A percentile compares a stretch with the other conserved stretches of the same genome.
phyloP scores from a whole-genome alignment of 2,329 filamentous ascomycete species.

The Fusarium acutatum region DNA sequence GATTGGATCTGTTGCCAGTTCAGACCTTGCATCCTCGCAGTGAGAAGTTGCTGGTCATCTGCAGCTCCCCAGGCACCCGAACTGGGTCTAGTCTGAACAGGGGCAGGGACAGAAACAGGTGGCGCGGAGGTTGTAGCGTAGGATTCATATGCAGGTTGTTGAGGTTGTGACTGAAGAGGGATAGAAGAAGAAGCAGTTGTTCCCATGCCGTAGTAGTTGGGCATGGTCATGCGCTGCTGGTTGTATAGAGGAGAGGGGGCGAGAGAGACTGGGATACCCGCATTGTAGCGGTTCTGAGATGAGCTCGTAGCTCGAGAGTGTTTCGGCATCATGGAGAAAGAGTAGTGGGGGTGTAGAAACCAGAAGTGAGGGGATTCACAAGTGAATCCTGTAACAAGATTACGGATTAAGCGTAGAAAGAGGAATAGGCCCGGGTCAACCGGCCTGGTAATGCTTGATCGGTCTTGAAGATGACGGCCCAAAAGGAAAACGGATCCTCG shows the following conservation, averaged over 20 bases:
- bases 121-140: slow-evolving; percentile 48
- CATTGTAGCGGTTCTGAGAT: slow-evolving; percentile 43
- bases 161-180: slow-evolving; percentile 45
- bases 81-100: slow-evolving; percentile 64
- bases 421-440: slow-evolving; percentile 39
- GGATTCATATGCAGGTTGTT: slow-evolving; percentile 50
- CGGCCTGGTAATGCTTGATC: slow-evolving; percentile 37
- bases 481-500: slow-evolving; percentile 32
- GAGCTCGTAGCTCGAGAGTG: slow-evolving; percentile 53
- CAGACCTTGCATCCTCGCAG: slow-evolving; percentile 76
- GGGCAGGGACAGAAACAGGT: slow-evolving; percentile 47
- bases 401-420: slow-evolving; percentile 41
- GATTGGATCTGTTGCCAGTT: slow-evolving; percentile 86
- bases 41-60: slow-evolving; percentile 78
- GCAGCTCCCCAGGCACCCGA: slow-evolving; percentile 76
- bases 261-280: slow-evolving; percentile 50
- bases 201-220: slow-evolving; percentile 53
- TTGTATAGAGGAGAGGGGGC: slow-evolving; percentile 54
- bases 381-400: slow-evolving; percentile 30
- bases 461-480: slow-evolving; percentile 27
- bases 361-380: slow-evolving; percentile 19
- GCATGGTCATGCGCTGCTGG: slow-evolving; percentile 52
- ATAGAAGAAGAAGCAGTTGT: slow-evolving; percentile 45
- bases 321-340: slow-evolving; percentile 53
- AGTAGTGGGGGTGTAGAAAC: slow-evolving; percentile 14